These are phyloP conservation scores for Stephania yunnanensis DNA, from an alignment of 164 flowering plant genomes.

Conservation along the genomic window DNA sequence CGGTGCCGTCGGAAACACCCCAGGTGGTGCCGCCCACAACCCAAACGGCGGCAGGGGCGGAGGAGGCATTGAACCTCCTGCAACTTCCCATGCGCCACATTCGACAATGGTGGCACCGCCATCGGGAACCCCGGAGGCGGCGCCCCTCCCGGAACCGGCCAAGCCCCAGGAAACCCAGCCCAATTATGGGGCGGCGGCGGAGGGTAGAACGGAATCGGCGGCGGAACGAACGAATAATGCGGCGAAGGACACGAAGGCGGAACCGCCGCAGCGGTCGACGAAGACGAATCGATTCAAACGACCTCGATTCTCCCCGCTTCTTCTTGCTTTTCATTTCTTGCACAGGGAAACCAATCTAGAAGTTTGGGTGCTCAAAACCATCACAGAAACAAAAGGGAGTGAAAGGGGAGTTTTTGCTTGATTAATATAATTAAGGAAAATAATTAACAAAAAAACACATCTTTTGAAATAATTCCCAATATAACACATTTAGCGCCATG, in stretches of 20 bases:
- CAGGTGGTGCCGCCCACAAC: slow-evolving; percentile 12
- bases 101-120: slow-evolving; percentile 1
- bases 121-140: slow-evolving; percentile 8
- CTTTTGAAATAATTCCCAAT: no score
- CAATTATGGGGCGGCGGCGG: slow-evolving; percentile 8
- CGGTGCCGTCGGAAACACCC: slow-evolving; percentile 4
- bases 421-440: no score
- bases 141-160: slow-evolving; percentile 2
- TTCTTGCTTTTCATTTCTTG: slow-evolving; percentile 10
- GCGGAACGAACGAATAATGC: slow-evolving; percentile 5
- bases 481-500: no score
- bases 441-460: no score
- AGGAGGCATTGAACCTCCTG: background rate
- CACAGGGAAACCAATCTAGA: background rate
- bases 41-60: slow-evolving; percentile 6
- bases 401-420: no score
- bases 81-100: background rate
- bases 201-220: slow-evolving; percentile 7
- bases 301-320: no score
- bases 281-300: background rate
- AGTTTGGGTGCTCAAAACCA: no score
- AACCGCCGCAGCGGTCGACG: background rate
- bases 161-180: slow-evolving; percentile 10
- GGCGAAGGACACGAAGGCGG: slow-evolving; percentile 2
- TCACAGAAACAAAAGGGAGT: background rate